phyloP scores from a whole-genome alignment of 768 basidiomycete genomes.

The Hericium coralloides region DNA sequence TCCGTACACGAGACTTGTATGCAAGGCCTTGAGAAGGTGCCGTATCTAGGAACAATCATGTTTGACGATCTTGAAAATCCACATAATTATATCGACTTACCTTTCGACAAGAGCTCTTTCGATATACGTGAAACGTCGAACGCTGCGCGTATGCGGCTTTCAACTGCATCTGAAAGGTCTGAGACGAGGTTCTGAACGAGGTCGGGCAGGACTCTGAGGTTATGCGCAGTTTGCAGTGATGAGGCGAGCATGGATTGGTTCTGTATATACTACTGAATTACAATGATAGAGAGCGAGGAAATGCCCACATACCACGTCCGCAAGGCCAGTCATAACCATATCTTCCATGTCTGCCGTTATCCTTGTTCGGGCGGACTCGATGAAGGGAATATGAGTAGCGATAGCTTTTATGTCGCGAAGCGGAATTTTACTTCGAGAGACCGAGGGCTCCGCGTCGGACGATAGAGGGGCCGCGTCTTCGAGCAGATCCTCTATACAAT shows the following conservation, averaged over 20 bases:
- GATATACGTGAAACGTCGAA: slow-evolving; percentile 88
- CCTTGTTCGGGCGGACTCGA: slow-evolving; percentile 60
- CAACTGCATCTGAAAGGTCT: slow-evolving; percentile 78
- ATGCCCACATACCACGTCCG: slow-evolving; percentile 50
- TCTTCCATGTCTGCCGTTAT: slow-evolving; percentile 85
- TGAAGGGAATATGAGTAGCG: slow-evolving; percentile 55
- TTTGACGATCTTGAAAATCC: slow-evolving; percentile 12
- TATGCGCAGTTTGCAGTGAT: slow-evolving; percentile 93
- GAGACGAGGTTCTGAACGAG: slow-evolving; percentile 71
- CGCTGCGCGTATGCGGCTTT: slow-evolving; percentile 67
- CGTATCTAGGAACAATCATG: slow-evolving; percentile 15
- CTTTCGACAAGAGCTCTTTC: slow-evolving; percentile 75
- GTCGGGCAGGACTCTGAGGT: slow-evolving; percentile 75
- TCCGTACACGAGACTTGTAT: slow-evolving; percentile 82
- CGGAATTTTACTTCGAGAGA: slow-evolving; percentile 23
- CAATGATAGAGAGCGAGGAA: neutral
- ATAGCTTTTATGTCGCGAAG: slow-evolving; percentile 71
- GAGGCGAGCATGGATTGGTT: slow-evolving; percentile 88
- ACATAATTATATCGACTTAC: slow-evolving; percentile 25
- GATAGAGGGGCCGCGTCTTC: neutral
- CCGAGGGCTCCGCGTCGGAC: neutral
- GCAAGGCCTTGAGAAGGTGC: slow-evolving; percentile 29
- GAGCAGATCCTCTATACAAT: slow-evolving; percentile 5
- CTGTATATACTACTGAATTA: slow-evolving; percentile 29
- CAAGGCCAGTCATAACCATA: slow-evolving; percentile 78